Conservation (phyloP, 2,329 filamentous ascomycete species). For the Parastagonospora avenae region DNA sequence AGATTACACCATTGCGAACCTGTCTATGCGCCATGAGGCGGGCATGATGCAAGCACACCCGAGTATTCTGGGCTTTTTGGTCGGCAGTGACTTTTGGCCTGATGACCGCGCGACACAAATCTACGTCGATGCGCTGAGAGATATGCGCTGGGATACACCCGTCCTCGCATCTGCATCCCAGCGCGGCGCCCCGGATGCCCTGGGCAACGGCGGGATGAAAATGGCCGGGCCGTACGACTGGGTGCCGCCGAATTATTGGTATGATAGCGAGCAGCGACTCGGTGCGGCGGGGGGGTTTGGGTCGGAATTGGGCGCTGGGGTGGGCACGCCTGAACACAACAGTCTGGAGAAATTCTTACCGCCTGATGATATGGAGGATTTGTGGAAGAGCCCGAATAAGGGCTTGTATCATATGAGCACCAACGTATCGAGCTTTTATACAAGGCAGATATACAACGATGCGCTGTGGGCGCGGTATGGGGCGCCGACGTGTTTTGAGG, state of each 20-base stretch:
- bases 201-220: conserved; percentile 66
- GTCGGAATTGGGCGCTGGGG: conserved; percentile 65
- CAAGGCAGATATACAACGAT: conserved; percentile 63
- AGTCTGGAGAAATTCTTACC: conserved; percentile 62
- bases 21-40: conserved; percentile 65
- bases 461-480: conserved; percentile 61
- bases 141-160: conserved; percentile 61
- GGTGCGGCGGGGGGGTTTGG: conserved; percentile 69
- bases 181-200: conserved; percentile 56
- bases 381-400: conserved; percentile 62
- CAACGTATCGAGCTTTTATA: conserved; percentile 60
- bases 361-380: conserved; percentile 55
- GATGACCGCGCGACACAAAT: conserved; percentile 60
- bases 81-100: conserved; percentile 69
- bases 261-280: conserved; percentile 53
- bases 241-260: conserved; percentile 70
- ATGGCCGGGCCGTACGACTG: conserved; percentile 72
- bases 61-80: conserved; percentile 61
- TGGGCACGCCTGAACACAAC: conserved; percentile 64
- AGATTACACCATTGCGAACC: conserved; percentile 62
- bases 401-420: conserved; percentile 66
- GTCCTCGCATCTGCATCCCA: conserved; percentile 64
- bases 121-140: conserved; percentile 58
- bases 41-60: conserved; percentile 65
- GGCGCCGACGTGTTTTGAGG: conserved; percentile 56